Evolutionary conservation across 495 filamentous ascomycete species (phyloP).

Genomic region (Neurospora sp.): DNA sequence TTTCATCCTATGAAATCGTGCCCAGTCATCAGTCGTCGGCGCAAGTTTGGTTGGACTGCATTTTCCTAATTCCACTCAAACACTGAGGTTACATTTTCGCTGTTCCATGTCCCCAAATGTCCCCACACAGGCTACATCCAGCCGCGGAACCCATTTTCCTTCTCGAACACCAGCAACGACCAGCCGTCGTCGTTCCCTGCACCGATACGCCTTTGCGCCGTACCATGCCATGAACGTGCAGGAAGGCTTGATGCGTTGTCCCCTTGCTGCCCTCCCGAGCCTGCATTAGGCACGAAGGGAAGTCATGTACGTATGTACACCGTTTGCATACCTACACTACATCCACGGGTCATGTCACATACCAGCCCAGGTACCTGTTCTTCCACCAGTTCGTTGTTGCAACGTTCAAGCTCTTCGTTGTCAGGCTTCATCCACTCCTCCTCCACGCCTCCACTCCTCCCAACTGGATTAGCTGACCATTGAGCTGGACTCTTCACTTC

Average conservation of each 20-base stretch:
- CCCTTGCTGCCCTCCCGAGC: slow-evolving; percentile 10
- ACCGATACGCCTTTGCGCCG: slow-evolving; percentile 2
- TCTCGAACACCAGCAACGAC: slow-evolving; percentile 15
- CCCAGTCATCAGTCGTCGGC: slow-evolving; percentile 30
- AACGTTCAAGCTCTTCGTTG: background rate
- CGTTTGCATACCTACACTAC: background rate
- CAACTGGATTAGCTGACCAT: background rate
- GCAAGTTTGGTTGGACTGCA: slow-evolving; percentile 25
- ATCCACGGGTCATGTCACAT: background rate
- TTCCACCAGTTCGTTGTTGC: background rate
- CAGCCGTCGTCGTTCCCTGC: slow-evolving; percentile 8
- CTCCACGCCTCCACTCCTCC: background rate
- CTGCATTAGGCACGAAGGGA: slow-evolving; percentile 11
- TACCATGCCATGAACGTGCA: slow-evolving; percentile 14
- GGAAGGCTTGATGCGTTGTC: slow-evolving; percentile 28
- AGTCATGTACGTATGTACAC: background rate
- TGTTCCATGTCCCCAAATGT: slow-evolving; percentile 1
- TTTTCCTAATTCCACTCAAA: slow-evolving; percentile 15
- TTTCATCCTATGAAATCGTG: slow-evolving; percentile 26
- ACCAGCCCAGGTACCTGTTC: background rate
- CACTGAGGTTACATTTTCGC: slow-evolving; percentile 24
- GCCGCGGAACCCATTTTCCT: slow-evolving; percentile 7
- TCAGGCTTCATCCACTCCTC: background rate
- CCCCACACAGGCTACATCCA: slow-evolving; percentile 12
- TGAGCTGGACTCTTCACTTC: background rate